phyloP scores from a whole-genome alignment of 306 rosid genomes.

The Mimosa pudica region DNA sequence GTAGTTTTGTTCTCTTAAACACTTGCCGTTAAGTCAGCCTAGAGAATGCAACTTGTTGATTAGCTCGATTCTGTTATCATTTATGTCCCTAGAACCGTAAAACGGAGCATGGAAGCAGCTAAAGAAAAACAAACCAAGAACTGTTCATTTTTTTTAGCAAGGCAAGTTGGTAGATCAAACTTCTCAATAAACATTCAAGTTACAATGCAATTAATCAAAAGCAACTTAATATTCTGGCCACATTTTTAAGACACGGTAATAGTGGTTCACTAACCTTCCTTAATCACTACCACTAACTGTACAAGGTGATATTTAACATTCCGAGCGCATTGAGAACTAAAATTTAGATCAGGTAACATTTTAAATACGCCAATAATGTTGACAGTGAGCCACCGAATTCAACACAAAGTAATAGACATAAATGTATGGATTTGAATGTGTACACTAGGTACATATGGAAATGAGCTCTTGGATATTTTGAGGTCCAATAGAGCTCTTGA shows the following conservation, averaged over 20 bases:
- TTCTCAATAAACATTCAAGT: background rate
- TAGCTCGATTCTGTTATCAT: background rate
- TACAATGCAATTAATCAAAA: background rate
- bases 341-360: background rate
- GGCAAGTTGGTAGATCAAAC: background rate
- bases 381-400: background rate
- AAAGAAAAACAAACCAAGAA: too few relatives aligned
- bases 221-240: background rate
- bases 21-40: background rate
- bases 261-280: background rate
- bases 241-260: background rate
- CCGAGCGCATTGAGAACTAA: background rate
- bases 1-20: background rate
- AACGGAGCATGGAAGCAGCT: too few relatives aligned
- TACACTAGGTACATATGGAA: constrained; percentile 42
- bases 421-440: constrained; percentile 48
- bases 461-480: constrained; percentile 82
- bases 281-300: background rate
- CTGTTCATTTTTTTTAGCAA: background rate
- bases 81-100: too few relatives aligned
- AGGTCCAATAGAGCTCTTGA: constrained; percentile 84
- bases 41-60: background rate
- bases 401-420: constrained; percentile 46
- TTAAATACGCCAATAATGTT: background rate
- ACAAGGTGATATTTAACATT: background rate